A percentile compares a stretch with the other conserved stretches of the same genome.
Evolutionary conservation across 495 filamentous ascomycete genomes (phyloP).

Genomic region (Podospora sp.): DNA sequence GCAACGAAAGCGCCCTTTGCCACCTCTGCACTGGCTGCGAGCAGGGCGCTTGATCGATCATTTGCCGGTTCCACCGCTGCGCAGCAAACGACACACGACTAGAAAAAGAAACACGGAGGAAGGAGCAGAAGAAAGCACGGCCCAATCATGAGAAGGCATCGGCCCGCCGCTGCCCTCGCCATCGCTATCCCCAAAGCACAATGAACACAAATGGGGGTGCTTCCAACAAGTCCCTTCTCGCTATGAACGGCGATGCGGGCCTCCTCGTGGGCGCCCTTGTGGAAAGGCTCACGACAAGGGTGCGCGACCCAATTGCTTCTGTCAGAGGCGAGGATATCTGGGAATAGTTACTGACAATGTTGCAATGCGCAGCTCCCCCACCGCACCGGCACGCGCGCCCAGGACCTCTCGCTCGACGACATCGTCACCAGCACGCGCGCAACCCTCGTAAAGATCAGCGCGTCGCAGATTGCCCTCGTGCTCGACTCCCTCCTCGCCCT

Average conservation of each 20-base stretch:
- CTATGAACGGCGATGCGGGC: conserved; percentile 58
- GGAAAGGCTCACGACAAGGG: conserved; percentile 64
- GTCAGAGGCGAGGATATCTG: neutral
- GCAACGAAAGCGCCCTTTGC: neutral
- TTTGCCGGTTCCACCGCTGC: neutral
- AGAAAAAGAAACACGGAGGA: conserved; percentile 1
- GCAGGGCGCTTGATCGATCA: neutral
- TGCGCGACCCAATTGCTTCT: conserved; percentile 33
- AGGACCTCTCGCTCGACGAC: conserved; percentile 63
- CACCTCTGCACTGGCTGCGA: conserved; percentile 7
- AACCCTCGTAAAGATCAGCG: conserved; percentile 62
- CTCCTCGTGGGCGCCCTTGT: conserved; percentile 65
- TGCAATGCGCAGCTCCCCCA: conserved; percentile 56
- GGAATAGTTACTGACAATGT: neutral
- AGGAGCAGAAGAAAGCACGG: conserved; percentile 6
- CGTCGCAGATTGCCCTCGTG: conserved; percentile 54
- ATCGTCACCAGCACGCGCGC: conserved; percentile 60
- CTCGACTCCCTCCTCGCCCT: conserved; percentile 58
- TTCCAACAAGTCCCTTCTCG: conserved; percentile 9
- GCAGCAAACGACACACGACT: neutral
- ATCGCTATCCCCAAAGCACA: conserved; percentile 29
- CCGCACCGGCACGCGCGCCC: conserved; percentile 60
- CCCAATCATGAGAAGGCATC: conserved; percentile 38
- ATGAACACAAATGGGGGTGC: conserved; percentile 43
- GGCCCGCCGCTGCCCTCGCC: conserved; percentile 30